Conservation (phyloP, 2,329 filamentous ascomycete species). For the Parastagonospora nodorum region DNA sequence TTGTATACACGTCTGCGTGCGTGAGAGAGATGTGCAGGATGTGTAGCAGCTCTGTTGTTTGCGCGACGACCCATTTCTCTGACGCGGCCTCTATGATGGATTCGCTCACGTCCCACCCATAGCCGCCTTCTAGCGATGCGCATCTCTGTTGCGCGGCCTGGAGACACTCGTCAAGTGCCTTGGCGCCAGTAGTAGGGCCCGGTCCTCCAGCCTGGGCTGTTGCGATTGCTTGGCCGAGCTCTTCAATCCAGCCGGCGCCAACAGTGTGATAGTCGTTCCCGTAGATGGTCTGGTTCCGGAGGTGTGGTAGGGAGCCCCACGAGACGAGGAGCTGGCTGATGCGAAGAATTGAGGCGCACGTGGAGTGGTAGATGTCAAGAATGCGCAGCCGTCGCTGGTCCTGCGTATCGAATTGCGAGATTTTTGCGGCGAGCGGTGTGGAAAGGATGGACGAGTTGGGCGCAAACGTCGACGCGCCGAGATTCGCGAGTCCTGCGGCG, state of each 20-base stretch:
- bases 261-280: constrained; percentile 35
- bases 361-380: constrained; percentile 71
- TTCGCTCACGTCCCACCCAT: constrained; percentile 54
- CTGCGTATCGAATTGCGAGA: constrained; percentile 61
- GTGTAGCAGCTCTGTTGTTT: constrained; percentile 74
- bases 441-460: constrained; percentile 51
- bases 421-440: constrained; percentile 27
- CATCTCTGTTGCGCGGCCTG: constrained; percentile 56
- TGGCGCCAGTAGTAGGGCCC: constrained; percentile 28
- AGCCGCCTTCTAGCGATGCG: constrained; percentile 48
- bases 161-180: constrained; percentile 49
- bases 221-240: constrained; percentile 37
- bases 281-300: constrained; percentile 36
- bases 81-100: constrained; percentile 61
- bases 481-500: constrained; percentile 69
- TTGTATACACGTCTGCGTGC: constrained; percentile 61
- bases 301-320: constrained; percentile 34
- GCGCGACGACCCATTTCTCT: constrained; percentile 65
- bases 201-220: constrained; percentile 48
- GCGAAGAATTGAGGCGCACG: constrained; percentile 62
- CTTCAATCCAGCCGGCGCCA: constrained; percentile 39
- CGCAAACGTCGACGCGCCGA: constrained; percentile 56
- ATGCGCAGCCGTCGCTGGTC: constrained; percentile 70
- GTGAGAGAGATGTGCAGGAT: constrained; percentile 75
- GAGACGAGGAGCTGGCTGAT: constrained; percentile 44